Evolutionary conservation across 73 alveolate species (phyloP), one percentile per base, ranked within the genome.

Genomic region (Tetrahymena malaccensis): DNA sequence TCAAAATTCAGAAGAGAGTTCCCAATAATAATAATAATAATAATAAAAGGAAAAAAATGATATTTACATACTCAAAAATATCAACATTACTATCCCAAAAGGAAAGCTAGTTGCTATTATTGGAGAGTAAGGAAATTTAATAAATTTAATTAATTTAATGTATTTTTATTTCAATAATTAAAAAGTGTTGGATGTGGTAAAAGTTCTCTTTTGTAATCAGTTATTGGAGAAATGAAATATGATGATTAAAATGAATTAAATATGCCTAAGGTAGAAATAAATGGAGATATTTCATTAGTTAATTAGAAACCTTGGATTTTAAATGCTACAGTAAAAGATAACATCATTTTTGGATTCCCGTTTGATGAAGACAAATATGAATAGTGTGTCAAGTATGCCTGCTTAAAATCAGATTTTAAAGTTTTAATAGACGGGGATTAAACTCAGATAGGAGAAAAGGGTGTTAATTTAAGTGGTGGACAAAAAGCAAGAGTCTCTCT

Each of bases 401-500:
- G 96, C 57, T 94, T 97, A 25, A 57, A 37, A 19, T 34, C 84
- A n/a, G 99, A 97, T 84, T 85, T 97, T 21, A 57, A 96, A 35
- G 94, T 96, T 33, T 84, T 97, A 33, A 94, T 95, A 27, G 85
- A 85, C 31, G 98, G 98, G 43, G 97, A 84, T 35, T 93, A 96
- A 31, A 96, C 98, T 16, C 34, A 55, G 40, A 97, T 97, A 11
- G 98, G 98, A 22, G 98, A 96, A 35, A 96, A 97, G 44, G 98
- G 98, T 17, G 84, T 96, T 33, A 97, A 97, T 94, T 43, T 97
- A 43, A 85, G 96, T 22, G 98, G 98, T 11, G 98, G 98, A 12
- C 85, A 97, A 94, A 97, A 96, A 35, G 98, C 98, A 57, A 96
- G 98, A 96, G 85, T 97, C n/a, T 56, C 96, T 85, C 85, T 97